Percentiles rank a stretch among this genome's conserved stretches.
phyloP scores from a whole-genome alignment of 2,329 filamentous ascomycete species.

The Aureobasidium sp. region DNA sequence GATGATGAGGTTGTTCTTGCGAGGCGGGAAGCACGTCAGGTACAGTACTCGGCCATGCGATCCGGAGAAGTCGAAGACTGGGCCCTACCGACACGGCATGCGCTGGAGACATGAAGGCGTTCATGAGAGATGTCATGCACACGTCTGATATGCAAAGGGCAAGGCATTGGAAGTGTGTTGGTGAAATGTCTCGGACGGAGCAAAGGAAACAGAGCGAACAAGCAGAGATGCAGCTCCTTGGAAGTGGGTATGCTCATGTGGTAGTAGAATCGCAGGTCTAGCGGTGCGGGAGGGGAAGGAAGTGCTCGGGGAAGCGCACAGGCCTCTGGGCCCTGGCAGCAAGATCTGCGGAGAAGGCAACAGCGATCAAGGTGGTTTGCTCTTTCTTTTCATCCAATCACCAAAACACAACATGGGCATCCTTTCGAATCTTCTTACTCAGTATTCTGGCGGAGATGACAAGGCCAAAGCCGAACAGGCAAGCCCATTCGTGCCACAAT shows the following conservation, averaged over 20 bases:
- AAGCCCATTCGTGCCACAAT: not conserved
- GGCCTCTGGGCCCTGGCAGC: not conserved
- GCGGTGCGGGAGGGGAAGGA: not conserved
- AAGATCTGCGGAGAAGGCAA: conserved; percentile 5
- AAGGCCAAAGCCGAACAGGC: not conserved
- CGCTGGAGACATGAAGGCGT: not conserved
- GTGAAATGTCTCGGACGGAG: not conserved
- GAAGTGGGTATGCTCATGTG: not conserved
- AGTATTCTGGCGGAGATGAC: not conserved
- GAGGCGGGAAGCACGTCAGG: not conserved
- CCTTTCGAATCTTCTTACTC: not conserved
- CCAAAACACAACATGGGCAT: conserved; percentile 7
- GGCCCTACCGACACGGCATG: not conserved
- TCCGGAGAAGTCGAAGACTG: not conserved
- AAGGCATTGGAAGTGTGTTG: not conserved
- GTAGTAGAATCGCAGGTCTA: too few relatives aligned
- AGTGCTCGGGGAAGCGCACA: not conserved
- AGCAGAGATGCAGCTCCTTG: not conserved
- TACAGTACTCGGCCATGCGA: not conserved
- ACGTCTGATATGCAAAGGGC: not conserved
- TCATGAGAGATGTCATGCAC: not conserved
- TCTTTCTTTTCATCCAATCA: not conserved
- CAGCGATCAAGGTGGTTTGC: not conserved
- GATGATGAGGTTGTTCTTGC: not conserved
- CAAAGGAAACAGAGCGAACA: not conserved